A percentile compares a stretch with the other conserved stretches of the same genome.
phyloP scores from a whole-genome alignment of 1,139 yeast genomes.

The Candida sanyaensis region DNA sequence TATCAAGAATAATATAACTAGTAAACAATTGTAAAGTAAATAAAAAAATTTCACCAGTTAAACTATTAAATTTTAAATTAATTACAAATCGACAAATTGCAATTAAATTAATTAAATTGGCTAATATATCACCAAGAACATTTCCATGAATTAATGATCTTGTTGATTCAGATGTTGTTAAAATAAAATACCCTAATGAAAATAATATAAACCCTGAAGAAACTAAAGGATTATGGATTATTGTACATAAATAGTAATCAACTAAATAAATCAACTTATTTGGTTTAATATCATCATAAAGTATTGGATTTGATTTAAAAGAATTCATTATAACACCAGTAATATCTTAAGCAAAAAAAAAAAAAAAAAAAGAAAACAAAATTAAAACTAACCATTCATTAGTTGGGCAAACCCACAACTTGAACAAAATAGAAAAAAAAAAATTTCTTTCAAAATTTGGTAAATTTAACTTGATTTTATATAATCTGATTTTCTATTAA shows the following conservation, averaged over 20 bases:
- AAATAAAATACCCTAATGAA: slow-evolving; percentile 33
- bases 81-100: slow-evolving; percentile 22
- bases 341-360: no score
- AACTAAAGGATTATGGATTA: slow-evolving; percentile 50
- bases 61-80: slow-evolving; percentile 1
- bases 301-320: no score
- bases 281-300: background rate
- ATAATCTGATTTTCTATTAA: no score
- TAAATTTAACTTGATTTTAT: no score
- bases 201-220: slow-evolving; percentile 71
- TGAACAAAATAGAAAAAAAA: no score
- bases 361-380: no score
- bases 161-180: slow-evolving; percentile 1
- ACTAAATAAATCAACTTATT: slow-evolving; percentile 10
- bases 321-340: no score
- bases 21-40: slow-evolving; percentile 8
- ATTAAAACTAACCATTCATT: no score
- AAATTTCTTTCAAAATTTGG: no score
- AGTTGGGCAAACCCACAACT: no score
- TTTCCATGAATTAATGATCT: background rate
- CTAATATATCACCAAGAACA: slow-evolving; percentile 17
- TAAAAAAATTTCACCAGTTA: slow-evolving; percentile 9
- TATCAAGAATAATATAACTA: background rate
- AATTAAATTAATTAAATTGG: slow-evolving; percentile 22
- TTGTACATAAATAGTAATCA: slow-evolving; percentile 13